A percentile compares a stretch with the other conserved stretches of the same genome.
phyloP scores from a whole-genome alignment of 129 eudicot species.

The Dittrichia graveolens region DNA sequence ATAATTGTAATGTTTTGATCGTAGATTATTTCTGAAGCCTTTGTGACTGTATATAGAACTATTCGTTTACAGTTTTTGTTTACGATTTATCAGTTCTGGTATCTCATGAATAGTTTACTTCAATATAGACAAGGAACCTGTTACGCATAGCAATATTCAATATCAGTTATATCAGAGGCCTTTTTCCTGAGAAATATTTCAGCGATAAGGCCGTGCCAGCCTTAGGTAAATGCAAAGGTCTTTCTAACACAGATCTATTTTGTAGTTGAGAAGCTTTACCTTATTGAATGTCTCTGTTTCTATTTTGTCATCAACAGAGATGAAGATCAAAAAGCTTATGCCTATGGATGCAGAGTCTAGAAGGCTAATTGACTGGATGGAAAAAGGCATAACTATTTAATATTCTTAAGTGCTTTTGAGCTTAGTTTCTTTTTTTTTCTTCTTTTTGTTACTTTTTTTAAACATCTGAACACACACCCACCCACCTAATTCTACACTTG shows the following conservation, averaged over 20 bases:
- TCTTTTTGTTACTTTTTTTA: too few relatives aligned
- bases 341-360: constrained; percentile 98
- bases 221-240: constrained; percentile 51
- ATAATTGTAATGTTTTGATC: constrained; percentile 24
- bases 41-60: constrained; percentile 13
- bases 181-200: constrained; percentile 95
- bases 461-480: too few relatives aligned
- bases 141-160: constrained; percentile 95
- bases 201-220: constrained; percentile 92
- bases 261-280: constrained; percentile 25
- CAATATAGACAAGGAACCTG: constrained; percentile 91
- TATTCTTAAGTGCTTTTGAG: neutral
- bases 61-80: constrained; percentile 10
- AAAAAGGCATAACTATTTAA: constrained; percentile 64
- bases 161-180: constrained; percentile 96
- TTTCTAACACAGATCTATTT: neutral
- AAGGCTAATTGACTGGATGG: constrained; percentile 98
- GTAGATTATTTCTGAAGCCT: constrained; percentile 23
- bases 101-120: constrained; percentile 21
- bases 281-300: constrained; percentile 12
- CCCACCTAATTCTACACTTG: too few relatives aligned
- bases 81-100: constrained; percentile 17
- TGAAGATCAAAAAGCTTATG: constrained; percentile 99
- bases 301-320: constrained; percentile 54
- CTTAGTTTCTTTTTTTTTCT: neutral